Evolutionary conservation across 495 filamentous ascomycete genomes (phyloP), one percentile per base, ranked within the genome.

Genomic region (Parmelia sp.): DNA sequence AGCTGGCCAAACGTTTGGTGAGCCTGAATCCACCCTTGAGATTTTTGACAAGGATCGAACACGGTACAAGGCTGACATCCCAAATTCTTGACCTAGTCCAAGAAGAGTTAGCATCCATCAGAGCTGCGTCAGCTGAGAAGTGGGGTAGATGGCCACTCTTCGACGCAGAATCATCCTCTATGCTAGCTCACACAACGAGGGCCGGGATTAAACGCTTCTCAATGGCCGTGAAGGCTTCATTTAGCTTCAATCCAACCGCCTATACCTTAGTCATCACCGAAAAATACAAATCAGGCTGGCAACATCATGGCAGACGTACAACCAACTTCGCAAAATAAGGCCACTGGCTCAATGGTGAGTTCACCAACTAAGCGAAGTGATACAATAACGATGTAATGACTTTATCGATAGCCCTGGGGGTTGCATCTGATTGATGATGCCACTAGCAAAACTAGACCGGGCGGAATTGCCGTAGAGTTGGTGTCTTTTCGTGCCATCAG

Each of bases 221-320:
- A 17, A 17, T 15, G 3, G 3, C 25, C 31, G 17, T 10, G 0
- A 21, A 53, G 8, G 25, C 25, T 4, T 31, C 4, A 29, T 27
- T 2, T 12, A 51, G 3, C n/a, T n/a, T 15, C 5, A 0, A 1
- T 15, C 3, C 4, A 3, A 51, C 8, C 10, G 1, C 5, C 0
- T 17, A 31, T 19, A 12, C 14, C 10, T 25, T 19, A 31, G 14
- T 31, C 1, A 15, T 5, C 4, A 53, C 12, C 7, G 11, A 1
- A 21, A 4, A 31, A 17, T 10, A 3, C 8, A 31, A 17, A 31
- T 5, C 7, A 31, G 27, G 14, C 27, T 19, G 49, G 9, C 15
- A 29, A 53, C 25, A 4, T 27, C 3, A 53, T 53, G 49, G 49
- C 25, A 3, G 45, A 49, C 10, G 1, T 3, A 23, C 45, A 12